phyloP scores from a whole-genome alignment of 2,329 filamentous ascomycete genomes.

The Reticulascus tulasneorum region DNA sequence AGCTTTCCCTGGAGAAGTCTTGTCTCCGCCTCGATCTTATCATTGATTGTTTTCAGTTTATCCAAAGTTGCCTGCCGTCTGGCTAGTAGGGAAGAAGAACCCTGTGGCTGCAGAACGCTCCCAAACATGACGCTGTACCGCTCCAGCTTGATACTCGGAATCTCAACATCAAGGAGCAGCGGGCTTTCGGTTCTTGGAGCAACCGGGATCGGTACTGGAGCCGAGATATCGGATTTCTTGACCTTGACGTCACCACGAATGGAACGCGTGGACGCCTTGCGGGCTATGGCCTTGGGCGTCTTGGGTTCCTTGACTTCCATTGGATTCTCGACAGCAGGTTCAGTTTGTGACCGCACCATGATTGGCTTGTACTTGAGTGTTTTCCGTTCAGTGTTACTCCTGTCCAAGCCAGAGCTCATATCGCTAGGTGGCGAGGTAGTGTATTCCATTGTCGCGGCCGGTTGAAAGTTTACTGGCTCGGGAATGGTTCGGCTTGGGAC shows the following conservation, averaged over 20 bases:
- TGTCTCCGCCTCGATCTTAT: constrained; percentile 33
- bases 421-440: constrained; percentile 1
- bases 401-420: constrained; percentile 17
- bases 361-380: constrained; percentile 38
- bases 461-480: constrained; percentile 10
- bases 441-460: constrained; percentile 2
- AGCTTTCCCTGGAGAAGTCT: constrained; percentile 22
- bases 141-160: constrained; percentile 77
- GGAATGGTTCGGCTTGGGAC: constrained; percentile 11
- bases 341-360: constrained; percentile 38
- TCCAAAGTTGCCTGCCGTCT: constrained; percentile 57
- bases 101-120: constrained; percentile 55
- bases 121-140: constrained; percentile 94
- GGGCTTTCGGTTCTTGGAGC: constrained; percentile 16
- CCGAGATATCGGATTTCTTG: constrained; percentile 20
- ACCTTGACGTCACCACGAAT: constrained; percentile 9
- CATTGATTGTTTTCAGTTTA: constrained; percentile 51
- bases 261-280: constrained; percentile 16
- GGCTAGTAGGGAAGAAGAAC: constrained; percentile 40
- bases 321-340: constrained; percentile 21
- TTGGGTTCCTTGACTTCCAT: constrained; percentile 13
- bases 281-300: constrained; percentile 10
- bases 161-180: constrained; percentile 67
- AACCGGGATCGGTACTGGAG: constrained; percentile 19
- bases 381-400: constrained; percentile 34